A percentile compares a stretch with the other conserved stretches of the same genome.
Evolutionary conservation across 768 basidiomycete genomes (phyloP).

Genomic region (Pisolithus tinctorius): DNA sequence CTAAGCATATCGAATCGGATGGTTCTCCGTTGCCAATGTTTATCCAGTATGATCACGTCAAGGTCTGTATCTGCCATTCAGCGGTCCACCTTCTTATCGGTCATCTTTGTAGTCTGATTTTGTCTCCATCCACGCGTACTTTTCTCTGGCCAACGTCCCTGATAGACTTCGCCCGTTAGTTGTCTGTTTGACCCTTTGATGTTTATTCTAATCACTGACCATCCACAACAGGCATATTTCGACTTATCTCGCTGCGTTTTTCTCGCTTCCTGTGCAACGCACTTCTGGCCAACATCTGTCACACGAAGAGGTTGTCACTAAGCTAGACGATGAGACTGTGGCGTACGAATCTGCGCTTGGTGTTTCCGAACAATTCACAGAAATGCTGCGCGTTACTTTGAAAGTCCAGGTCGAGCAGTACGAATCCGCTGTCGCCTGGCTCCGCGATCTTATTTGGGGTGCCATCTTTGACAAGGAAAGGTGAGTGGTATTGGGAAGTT

Average conservation of each 20-base stretch:
- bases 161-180: slow-evolving; percentile 62
- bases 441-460: slow-evolving; percentile 73
- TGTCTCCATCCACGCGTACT: slow-evolving; percentile 69
- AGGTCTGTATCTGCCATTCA: slow-evolving; percentile 38
- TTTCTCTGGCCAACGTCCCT: slow-evolving; percentile 72
- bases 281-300: slow-evolving; percentile 61
- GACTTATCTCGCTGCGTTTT: slow-evolving; percentile 78
- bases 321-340: slow-evolving; percentile 87
- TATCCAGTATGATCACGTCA: slow-evolving; percentile 89
- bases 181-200: background rate
- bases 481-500: slow-evolving; percentile 30
- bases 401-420: slow-evolving; percentile 82
- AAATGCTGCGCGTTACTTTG: slow-evolving; percentile 67
- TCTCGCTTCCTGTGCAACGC: slow-evolving; percentile 75
- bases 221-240: slow-evolving; percentile 54
- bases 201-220: background rate
- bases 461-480: slow-evolving; percentile 74
- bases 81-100: background rate
- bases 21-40: slow-evolving; percentile 74
- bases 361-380: slow-evolving; percentile 57
- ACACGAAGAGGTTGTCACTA: slow-evolving; percentile 88
- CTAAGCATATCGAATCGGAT: slow-evolving; percentile 60
- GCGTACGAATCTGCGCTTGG: slow-evolving; percentile 74
- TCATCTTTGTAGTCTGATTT: slow-evolving; percentile 72
- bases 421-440: slow-evolving; percentile 77